Percentiles rank a stretch among this genome's conserved stretches.
phyloP scores from a whole-genome alignment of 2,329 filamentous ascomycete species.

The Domatiomyces catenatus region DNA sequence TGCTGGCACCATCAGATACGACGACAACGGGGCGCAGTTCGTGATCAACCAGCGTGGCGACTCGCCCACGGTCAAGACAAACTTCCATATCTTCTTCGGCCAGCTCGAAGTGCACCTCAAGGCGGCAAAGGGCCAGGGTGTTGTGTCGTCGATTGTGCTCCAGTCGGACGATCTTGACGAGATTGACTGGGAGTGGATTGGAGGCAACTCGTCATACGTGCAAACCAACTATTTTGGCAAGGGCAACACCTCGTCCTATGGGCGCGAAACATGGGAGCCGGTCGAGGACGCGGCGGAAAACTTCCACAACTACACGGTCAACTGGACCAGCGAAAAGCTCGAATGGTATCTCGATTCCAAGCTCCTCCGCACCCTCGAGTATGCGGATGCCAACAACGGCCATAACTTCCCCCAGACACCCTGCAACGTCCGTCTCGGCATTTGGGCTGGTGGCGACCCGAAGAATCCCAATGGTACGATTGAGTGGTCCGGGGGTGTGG shows the following conservation, averaged over 20 bases:
- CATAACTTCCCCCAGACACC: constrained; percentile 83
- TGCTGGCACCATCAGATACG: constrained; percentile 49
- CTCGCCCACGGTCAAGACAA: constrained; percentile 62
- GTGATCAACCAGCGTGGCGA: constrained; percentile 55
- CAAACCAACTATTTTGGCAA: constrained; percentile 67
- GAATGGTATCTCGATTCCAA: constrained; percentile 72
- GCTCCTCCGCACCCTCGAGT: constrained; percentile 59
- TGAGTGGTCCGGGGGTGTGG: constrained; percentile 73
- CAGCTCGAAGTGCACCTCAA: constrained; percentile 64
- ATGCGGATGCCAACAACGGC: constrained; percentile 48
- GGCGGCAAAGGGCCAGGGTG: constrained; percentile 56
- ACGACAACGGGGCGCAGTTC: constrained; percentile 52
- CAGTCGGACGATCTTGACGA: constrained; percentile 75
- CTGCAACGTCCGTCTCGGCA: constrained; percentile 83
- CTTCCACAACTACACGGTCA: constrained; percentile 77
- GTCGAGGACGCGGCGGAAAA: constrained; percentile 47
- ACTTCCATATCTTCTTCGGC: constrained; percentile 78
- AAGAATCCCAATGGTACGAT: constrained; percentile 67
- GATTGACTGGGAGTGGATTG: constrained; percentile 74
- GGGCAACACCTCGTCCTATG: constrained; percentile 54
- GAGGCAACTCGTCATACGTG: constrained; percentile 46
- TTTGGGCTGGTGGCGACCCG: constrained; percentile 82
- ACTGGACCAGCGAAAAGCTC: constrained; percentile 77
- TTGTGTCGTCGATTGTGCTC: constrained; percentile 70
- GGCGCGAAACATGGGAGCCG: constrained; percentile 50